Evolutionary conservation across 106 monocot species (phyloP).

Genomic region (Dioscorea alata): DNA sequence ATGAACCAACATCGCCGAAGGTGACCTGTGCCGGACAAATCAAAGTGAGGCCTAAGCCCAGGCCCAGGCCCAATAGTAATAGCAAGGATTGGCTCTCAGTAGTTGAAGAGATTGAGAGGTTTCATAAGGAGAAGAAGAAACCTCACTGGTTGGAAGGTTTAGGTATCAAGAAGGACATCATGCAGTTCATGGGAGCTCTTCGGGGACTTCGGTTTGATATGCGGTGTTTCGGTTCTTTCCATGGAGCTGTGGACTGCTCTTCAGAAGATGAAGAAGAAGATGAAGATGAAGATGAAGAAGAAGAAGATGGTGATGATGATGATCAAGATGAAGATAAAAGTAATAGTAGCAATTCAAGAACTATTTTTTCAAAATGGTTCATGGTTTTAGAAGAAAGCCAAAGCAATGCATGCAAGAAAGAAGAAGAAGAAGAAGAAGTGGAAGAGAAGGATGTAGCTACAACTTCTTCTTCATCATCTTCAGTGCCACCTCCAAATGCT

Average conservation of each 20-base stretch:
- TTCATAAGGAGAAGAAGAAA: constrained; percentile 16
- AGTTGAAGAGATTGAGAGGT: constrained; percentile 39
- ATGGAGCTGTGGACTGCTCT: constrained; percentile 24
- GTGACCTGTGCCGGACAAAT: constrained; percentile 92
- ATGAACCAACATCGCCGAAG: constrained; percentile 85
- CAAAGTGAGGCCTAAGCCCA: constrained; percentile 39
- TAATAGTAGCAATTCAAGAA: constrained; percentile 10
- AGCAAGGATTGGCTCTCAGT: constrained; percentile 25
- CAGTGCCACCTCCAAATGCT: constrained; percentile 63
- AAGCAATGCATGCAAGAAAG: constrained; percentile 4
- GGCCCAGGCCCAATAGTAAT: neutral
- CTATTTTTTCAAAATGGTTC: constrained; percentile 69
- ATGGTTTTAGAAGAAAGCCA: constrained; percentile 58
- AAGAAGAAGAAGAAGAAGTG: constrained; percentile 9
- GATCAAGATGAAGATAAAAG: constrained; percentile 15
- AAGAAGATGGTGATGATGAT: constrained; percentile 3
- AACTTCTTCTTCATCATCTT: constrained; percentile 6
- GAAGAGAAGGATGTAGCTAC: constrained; percentile 3
- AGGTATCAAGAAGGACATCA: constrained; percentile 58
- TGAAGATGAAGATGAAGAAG: constrained; percentile 37
- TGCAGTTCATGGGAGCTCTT: constrained; percentile 37
- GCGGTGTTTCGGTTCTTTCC: constrained; percentile 51
- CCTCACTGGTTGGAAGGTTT: constrained; percentile 38
- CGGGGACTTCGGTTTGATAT: constrained; percentile 41
- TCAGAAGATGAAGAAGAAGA: constrained; percentile 36